Conservation (phyloP, 768 basidiomycete species). For the Boletus sp. region DNA sequence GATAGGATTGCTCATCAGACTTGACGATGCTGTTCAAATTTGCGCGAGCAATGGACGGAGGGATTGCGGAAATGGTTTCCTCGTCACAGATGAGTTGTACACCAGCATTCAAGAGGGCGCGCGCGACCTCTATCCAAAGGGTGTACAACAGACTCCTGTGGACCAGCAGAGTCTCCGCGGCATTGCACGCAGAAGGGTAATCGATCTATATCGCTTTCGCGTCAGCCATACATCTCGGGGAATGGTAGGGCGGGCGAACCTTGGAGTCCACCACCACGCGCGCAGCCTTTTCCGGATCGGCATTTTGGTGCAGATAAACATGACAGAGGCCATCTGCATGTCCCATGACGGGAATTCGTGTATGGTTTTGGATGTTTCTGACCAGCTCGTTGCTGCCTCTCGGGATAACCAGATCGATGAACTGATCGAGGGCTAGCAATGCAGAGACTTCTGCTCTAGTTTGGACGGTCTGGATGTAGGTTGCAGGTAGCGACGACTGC, state of each 20-base stretch:
- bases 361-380: slow-evolving; percentile 80
- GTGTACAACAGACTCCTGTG: slow-evolving; percentile 69
- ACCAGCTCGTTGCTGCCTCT: slow-evolving; percentile 92
- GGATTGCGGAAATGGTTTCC: slow-evolving; percentile 55
- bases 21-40: slow-evolving; percentile 49
- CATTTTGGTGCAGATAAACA: slow-evolving; percentile 83
- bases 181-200: slow-evolving; percentile 96
- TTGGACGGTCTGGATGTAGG: slow-evolving; percentile 90
- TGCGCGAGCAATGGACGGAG: slow-evolving; percentile 31
- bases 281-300: slow-evolving; percentile 74
- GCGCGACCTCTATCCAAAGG: slow-evolving; percentile 79
- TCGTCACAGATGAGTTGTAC: slow-evolving; percentile 83
- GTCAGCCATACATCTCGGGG: neutral
- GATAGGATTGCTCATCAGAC: slow-evolving; percentile 64
- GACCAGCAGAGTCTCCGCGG: slow-evolving; percentile 84
- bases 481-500: slow-evolving; percentile 65
- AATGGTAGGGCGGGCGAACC: slow-evolving; percentile 40
- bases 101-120: slow-evolving; percentile 59
- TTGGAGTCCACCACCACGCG: slow-evolving; percentile 88
- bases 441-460: slow-evolving; percentile 89
- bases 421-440: slow-evolving; percentile 79
- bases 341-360: slow-evolving; percentile 96
- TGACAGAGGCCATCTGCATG: slow-evolving; percentile 96
- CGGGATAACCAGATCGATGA: slow-evolving; percentile 97
- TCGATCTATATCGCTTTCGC: slow-evolving; percentile 52